phyloP scores from a whole-genome alignment of 306 rosid genomes.

The Vigna nakashimae region DNA sequence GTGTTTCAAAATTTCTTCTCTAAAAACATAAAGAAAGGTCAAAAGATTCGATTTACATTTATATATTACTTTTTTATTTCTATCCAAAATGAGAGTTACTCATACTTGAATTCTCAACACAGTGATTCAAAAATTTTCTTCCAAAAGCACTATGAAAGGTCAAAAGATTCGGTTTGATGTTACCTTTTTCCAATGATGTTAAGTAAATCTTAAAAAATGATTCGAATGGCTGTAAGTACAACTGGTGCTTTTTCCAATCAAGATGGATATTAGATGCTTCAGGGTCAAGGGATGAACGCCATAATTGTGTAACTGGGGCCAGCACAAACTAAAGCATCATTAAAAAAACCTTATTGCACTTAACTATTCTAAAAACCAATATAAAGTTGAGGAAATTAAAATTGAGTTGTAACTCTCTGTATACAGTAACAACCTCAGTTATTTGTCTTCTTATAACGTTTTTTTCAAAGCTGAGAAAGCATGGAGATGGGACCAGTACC shows the following conservation, averaged over 20 bases:
- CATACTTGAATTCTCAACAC: no score
- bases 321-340: neutral
- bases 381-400: neutral
- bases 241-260: neutral
- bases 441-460: neutral
- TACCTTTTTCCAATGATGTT: neutral
- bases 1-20: no score
- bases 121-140: neutral
- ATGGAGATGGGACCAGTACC: neutral
- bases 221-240: neutral
- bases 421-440: neutral
- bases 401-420: neutral
- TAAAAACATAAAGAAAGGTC: no score
- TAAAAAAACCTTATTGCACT: neutral
- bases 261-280: neutral
- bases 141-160: neutral
- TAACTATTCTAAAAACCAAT: neutral
- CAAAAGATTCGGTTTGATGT: constrained; percentile 23
- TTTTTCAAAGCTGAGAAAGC: neutral
- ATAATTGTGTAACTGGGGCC: neutral
- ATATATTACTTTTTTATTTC: no score
- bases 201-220: neutral
- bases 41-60: no score
- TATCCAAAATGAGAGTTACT: no score
- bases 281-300: neutral